Evolutionary conservation across 768 basidiomycete species (phyloP).

Genomic region (Chiua virens): DNA sequence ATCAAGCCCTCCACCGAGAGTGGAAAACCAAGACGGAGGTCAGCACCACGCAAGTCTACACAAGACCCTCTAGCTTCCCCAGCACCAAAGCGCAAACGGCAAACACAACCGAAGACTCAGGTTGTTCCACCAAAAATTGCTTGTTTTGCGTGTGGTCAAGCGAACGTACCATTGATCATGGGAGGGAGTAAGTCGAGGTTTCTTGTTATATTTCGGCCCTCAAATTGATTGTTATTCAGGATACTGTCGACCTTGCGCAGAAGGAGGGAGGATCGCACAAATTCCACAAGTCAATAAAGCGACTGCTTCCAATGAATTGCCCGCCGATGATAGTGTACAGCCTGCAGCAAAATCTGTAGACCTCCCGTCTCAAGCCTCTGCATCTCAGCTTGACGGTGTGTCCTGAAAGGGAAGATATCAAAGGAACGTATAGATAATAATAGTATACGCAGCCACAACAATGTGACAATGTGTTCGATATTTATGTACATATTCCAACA

Average conservation of each 20-base stretch:
- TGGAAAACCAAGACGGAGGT: constrained; percentile 36
- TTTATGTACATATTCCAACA: constrained; percentile 47
- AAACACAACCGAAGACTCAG: constrained; percentile 33
- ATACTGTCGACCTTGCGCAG: constrained; percentile 68
- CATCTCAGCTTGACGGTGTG: not conserved
- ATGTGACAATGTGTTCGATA: not conserved
- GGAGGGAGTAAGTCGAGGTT: constrained; percentile 60
- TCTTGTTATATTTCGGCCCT: not conserved
- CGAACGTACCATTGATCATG: constrained; percentile 72
- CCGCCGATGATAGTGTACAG: constrained; percentile 1
- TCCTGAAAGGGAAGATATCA: not conserved
- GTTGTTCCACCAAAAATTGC: constrained; percentile 44
- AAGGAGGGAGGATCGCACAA: constrained; percentile 46
- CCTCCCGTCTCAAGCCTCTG: not conserved
- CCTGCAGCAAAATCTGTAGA: constrained; percentile 3
- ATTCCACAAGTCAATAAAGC: constrained; percentile 21
- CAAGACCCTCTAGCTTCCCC: constrained; percentile 20
- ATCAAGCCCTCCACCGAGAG: constrained; percentile 53
- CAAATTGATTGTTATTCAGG: constrained; percentile 37
- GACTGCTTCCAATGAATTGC: not conserved
- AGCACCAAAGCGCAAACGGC: constrained; percentile 43
- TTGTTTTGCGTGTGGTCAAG: constrained; percentile 61
- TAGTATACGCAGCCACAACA: constrained; percentile 10
- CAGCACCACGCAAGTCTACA: constrained; percentile 31
- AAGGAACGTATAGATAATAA: constrained; percentile 10